Conservation (phyloP, 2,329 filamentous ascomycete genomes). For the Colletotrichum somersetense region DNA sequence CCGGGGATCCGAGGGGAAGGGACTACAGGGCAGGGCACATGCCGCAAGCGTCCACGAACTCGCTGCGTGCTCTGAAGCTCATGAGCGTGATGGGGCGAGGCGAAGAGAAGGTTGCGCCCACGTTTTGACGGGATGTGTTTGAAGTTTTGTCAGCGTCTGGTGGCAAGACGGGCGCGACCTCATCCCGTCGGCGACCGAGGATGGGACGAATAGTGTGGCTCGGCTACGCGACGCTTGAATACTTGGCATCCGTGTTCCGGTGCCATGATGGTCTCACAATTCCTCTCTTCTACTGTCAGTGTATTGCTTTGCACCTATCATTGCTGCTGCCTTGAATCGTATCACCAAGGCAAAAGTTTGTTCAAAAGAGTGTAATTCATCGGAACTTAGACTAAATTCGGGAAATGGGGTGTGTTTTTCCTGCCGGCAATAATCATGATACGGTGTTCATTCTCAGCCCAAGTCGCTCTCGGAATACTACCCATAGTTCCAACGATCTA, state of each 20-base stretch:
- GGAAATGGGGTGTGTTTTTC: not conserved
- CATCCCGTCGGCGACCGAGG: conserved; percentile 25
- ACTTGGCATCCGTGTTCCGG: not conserved
- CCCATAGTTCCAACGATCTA: not conserved
- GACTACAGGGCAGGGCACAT: conserved; percentile 5
- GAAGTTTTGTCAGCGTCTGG: not conserved
- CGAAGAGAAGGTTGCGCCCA: conserved; percentile 38
- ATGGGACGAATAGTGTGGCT: conserved; percentile 17
- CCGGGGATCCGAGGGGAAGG: conserved; percentile 2
- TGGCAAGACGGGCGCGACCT: not conserved
- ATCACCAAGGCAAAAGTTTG: not conserved
- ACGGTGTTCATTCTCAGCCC: not conserved
- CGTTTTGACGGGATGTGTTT: conserved; percentile 27
- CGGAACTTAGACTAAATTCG: not conserved
- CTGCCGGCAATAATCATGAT: not conserved
- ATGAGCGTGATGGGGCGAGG: conserved; percentile 35
- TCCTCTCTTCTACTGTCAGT: conserved; percentile 1
- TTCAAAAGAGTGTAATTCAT: not conserved
- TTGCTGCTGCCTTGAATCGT: not conserved
- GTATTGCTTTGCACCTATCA: not conserved
- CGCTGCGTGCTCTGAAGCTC: conserved; percentile 44
- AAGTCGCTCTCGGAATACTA: not conserved
- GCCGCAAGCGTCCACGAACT: conserved; percentile 38
- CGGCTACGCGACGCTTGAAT: not conserved
- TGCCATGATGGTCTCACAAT: not conserved